phyloP scores from a whole-genome alignment of 1,284 basidiomycete species.

The Pascua guehoae region DNA sequence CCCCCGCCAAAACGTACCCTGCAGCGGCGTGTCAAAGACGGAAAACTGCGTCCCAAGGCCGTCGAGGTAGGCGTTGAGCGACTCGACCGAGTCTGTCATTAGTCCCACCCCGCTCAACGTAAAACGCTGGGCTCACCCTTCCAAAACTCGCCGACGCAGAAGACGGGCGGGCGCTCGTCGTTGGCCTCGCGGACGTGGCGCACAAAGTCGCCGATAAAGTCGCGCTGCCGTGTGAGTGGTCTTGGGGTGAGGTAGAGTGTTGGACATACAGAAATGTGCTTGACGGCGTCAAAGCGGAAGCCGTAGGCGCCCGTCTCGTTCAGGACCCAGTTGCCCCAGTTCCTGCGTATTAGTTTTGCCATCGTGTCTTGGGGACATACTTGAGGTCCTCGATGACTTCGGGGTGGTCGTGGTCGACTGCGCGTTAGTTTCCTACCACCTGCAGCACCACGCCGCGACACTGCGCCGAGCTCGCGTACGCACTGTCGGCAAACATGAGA shows the following conservation, averaged over 20 bases:
- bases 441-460: not conserved
- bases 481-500: slow-evolving; percentile 45
- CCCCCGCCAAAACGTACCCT: slow-evolving; percentile 46
- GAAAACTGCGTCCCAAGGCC: slow-evolving; percentile 56
- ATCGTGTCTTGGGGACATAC: slow-evolving; percentile 14
- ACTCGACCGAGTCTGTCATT: slow-evolving; percentile 39
- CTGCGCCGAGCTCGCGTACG: too few relatives aligned
- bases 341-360: slow-evolving; percentile 35
- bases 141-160: slow-evolving; percentile 58
- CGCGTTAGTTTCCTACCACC: not conserved
- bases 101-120: not conserved
- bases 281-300: slow-evolving; percentile 84
- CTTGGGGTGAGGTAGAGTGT: too few relatives aligned
- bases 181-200: slow-evolving; percentile 54
- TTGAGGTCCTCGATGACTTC: slow-evolving; percentile 56
- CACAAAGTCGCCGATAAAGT: slow-evolving; percentile 57
- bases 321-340: slow-evolving; percentile 58
- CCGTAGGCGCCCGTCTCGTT: slow-evolving; percentile 75
- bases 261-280: slow-evolving; percentile 51
- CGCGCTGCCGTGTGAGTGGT: slow-evolving; percentile 20
- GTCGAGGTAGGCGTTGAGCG: slow-evolving; percentile 42
- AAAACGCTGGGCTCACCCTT: slow-evolving; percentile 35
- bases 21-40: slow-evolving; percentile 58
- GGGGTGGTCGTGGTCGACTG: slow-evolving; percentile 78
- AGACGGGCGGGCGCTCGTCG: slow-evolving; percentile 40